Evolutionary conservation across 1,284 basidiomycete species (phyloP), one percentile per base, ranked within the genome.

Genomic region (Fomitopsis betulina): DNA sequence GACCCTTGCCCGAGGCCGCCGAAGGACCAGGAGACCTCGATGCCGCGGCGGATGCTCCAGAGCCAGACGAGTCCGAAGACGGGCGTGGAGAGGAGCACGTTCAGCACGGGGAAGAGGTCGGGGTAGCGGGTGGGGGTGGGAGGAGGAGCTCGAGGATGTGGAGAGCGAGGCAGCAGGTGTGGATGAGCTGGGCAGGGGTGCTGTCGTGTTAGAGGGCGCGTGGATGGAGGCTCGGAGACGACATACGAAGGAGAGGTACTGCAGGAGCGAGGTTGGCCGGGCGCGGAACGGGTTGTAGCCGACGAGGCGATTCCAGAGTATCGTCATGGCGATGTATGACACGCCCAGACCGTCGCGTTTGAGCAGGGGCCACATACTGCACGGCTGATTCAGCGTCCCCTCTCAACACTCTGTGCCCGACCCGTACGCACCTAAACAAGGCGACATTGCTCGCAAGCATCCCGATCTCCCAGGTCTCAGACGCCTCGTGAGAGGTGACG

Each of bases 281-380:
- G 79, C 50, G 5, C 72, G 73, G 45, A 87, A 72, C 13, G 86
- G 88, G 62, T 85, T 85, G 60, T 92, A 85, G 1, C 96, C 95
- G 55, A 96, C 80, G 2, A 90, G 60, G 60, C 83, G 82, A 68
- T 96, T 97, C 93, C 94, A 98, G 2, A 91, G 67, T 0, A 89
- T 19, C 4, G 84, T 75, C 5, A 86, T 71, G 0, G 83, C 83
- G 27, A 89, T 58, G 62, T 94, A 94, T 70, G 90, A 91, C 15
- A 91, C 61, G 0, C 77, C 83, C n/a, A 92, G 79, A 0, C 90
- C 91, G 61, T 97, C 95, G 60, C 83, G 80, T 64, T 86, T 86
- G 30, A 97, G 74, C 25, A 97, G 73, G 0, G 95, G 94, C 87
- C 90, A 97, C 88, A 97, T 93, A 67, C 94, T 95, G 62, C 30